Evolutionary conservation across 257 asterid species (phyloP).

Genomic region (Nicotiana undulata): DNA sequence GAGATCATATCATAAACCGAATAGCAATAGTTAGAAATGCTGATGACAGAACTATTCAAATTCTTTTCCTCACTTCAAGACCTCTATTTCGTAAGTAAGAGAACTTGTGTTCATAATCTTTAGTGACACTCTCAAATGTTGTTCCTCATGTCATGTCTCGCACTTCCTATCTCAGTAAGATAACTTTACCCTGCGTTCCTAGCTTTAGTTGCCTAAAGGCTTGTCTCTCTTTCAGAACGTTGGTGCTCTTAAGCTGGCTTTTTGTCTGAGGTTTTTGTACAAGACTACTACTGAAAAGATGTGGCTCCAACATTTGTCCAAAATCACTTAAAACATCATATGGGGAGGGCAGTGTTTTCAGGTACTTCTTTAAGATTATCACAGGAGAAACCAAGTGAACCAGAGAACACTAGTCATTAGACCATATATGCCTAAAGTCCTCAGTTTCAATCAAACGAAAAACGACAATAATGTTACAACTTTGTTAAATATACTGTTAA

Average conservation of each 20-base stretch:
- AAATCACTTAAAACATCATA: no score
- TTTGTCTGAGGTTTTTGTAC: neutral
- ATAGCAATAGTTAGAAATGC: neutral
- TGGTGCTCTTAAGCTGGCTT: neutral
- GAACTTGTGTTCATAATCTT: neutral
- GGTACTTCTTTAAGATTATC: neutral
- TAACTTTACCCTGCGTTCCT: neutral
- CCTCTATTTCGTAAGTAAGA: constrained; percentile 1
- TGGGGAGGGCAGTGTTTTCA: neutral
- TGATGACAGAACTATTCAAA: neutral
- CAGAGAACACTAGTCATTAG: neutral
- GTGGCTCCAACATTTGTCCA: no score
- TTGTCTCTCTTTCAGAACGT: neutral
- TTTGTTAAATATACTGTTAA: neutral
- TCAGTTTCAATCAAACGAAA: neutral
- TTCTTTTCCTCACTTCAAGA: neutral
- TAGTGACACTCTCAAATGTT: neutral
- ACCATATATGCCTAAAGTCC: neutral
- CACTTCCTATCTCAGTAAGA: neutral
- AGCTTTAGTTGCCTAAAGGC: neutral
- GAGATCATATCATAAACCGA: neutral
- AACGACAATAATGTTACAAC: neutral
- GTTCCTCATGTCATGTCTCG: neutral
- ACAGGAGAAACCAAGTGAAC: neutral
- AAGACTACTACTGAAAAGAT: no score